A percentile compares a stretch with the other conserved stretches of the same genome.
These are phyloP conservation scores for Pythium vanterpoolii DNA, from an alignment of 352 stramenopile species.

Conservation along the genomic window DNA sequence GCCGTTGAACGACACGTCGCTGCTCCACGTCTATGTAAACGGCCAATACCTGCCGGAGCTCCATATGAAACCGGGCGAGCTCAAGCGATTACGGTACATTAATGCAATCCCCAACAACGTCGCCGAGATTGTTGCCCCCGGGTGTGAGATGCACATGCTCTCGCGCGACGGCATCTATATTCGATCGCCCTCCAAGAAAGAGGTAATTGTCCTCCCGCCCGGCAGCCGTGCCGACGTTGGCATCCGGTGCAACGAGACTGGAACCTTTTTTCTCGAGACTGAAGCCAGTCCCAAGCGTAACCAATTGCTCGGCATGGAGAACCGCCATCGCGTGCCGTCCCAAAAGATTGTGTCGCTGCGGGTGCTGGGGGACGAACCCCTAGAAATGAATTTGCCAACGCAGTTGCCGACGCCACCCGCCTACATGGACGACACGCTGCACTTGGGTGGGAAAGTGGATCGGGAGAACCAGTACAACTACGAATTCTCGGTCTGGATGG, in stretches of 20 bases:
- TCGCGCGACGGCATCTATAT: slow-evolving; percentile 75
- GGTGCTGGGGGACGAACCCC: slow-evolving; percentile 30
- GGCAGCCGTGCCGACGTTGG: slow-evolving; percentile 64
- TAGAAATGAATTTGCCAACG: slow-evolving; percentile 31
- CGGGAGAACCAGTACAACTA: slow-evolving; percentile 63
- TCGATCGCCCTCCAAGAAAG: slow-evolving; percentile 32
- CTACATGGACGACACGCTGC: slow-evolving; percentile 52
- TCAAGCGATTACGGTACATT: slow-evolving; percentile 67
- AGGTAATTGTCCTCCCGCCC: slow-evolving; percentile 59
- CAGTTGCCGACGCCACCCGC: slow-evolving; percentile 42
- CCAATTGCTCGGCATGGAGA: slow-evolving; percentile 50
- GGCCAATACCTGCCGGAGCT: slow-evolving; percentile 65
- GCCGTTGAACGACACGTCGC: slow-evolving; percentile 67
- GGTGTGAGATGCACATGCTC: slow-evolving; percentile 54
- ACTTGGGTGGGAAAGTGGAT: slow-evolving; percentile 13
- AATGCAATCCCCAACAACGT: slow-evolving; percentile 86
- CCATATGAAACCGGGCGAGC: slow-evolving; percentile 41
- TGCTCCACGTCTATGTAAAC: slow-evolving; percentile 72
- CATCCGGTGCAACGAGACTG: slow-evolving; percentile 40
- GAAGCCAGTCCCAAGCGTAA: slow-evolving; percentile 57
- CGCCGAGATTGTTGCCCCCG: slow-evolving; percentile 53
- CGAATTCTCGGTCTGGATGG: slow-evolving; percentile 76
- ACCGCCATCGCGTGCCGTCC: slow-evolving; percentile 66
- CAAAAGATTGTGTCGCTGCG: slow-evolving; percentile 60
- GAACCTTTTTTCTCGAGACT: slow-evolving; percentile 65